phyloP scores from a whole-genome alignment of 1,284 basidiomycete species.

The Cryptococcus floricola region DNA sequence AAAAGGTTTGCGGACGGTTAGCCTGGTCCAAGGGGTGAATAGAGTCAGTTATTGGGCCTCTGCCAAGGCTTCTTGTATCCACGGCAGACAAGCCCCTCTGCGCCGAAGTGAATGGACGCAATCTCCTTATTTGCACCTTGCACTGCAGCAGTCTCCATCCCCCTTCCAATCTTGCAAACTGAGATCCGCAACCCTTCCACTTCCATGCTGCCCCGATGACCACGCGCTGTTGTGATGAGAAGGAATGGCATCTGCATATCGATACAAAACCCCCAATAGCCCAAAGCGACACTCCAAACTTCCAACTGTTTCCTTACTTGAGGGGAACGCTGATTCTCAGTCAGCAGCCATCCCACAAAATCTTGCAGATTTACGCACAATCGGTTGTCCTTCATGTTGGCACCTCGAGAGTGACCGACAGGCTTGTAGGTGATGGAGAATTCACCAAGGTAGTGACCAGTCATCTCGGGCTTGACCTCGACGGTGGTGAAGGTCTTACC shows the following conservation, averaged over 20 bases:
- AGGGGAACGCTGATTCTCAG: slow-evolving; percentile 58
- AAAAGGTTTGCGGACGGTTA: too few species aligned
- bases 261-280: slow-evolving; percentile 17
- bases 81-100: too few species aligned
- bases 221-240: neutral
- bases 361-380: slow-evolving; percentile 39
- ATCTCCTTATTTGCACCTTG: too few species aligned
- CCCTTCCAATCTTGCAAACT: too few species aligned
- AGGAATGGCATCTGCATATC: slow-evolving; percentile 20
- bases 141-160: too few species aligned
- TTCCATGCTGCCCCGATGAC: too few species aligned
- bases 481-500: slow-evolving; percentile 87
- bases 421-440: slow-evolving; percentile 89
- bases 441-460: slow-evolving; percentile 97
- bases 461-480: slow-evolving; percentile 99
- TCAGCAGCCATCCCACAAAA: slow-evolving; percentile 14
- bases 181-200: too few species aligned
- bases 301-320: slow-evolving; percentile 51
- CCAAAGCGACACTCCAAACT: neutral
- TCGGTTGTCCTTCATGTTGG: slow-evolving; percentile 62
- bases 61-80: too few species aligned
- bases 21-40: too few species aligned
- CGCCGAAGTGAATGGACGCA: too few species aligned
- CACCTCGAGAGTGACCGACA: slow-evolving; percentile 99
- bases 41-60: too few species aligned